phyloP scores from a whole-genome alignment of 768 basidiomycete species.

The Collybia mongolica region DNA sequence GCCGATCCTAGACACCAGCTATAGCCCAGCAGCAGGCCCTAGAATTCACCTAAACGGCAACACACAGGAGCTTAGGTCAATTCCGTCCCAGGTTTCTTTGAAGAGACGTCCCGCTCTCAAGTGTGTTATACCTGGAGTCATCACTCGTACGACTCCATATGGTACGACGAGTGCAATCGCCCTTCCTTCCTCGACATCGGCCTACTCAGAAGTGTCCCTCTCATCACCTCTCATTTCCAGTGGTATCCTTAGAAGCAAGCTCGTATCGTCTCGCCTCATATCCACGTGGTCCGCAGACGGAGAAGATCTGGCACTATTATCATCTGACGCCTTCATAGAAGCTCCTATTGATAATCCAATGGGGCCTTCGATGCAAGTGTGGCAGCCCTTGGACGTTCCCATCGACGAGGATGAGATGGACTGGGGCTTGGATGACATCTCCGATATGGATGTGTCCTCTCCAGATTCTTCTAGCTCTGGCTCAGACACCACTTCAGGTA shows the following conservation, averaged over 20 bases:
- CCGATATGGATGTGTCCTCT: slow-evolving; percentile 10
- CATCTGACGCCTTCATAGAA: slow-evolving; percentile 6
- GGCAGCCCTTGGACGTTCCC: slow-evolving; percentile 23
- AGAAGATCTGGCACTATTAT: slow-evolving; percentile 6
- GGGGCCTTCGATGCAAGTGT: slow-evolving; percentile 4
- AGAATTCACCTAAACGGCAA: slow-evolving; percentile 5
- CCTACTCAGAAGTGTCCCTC: slow-evolving; percentile 4
- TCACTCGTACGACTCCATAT: slow-evolving; percentile 18
- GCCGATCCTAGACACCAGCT: slow-evolving; percentile 30
- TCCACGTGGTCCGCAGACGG: slow-evolving; percentile 15
- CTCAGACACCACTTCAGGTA: slow-evolving; percentile 11
- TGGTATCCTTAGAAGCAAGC: neutral
- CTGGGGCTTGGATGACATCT: slow-evolving; percentile 17
- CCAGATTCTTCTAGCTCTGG: slow-evolving; percentile 9
- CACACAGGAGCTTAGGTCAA: neutral
- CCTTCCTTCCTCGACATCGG: neutral
- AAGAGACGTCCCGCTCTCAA: slow-evolving; percentile 17
- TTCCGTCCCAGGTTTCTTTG: neutral
- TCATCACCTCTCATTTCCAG: slow-evolving; percentile 5
- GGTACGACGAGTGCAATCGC: slow-evolving; percentile 17
- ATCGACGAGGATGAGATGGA: slow-evolving; percentile 22
- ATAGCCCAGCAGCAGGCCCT: slow-evolving; percentile 13
- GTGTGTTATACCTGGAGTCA: slow-evolving; percentile 23
- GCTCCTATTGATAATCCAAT: slow-evolving; percentile 7
- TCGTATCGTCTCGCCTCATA: slow-evolving; percentile 9